Percentiles rank a stretch among this genome's conserved stretches.
phyloP scores from a whole-genome alignment of 2,329 filamentous ascomycete genomes.

The Xylaria sp. region DNA sequence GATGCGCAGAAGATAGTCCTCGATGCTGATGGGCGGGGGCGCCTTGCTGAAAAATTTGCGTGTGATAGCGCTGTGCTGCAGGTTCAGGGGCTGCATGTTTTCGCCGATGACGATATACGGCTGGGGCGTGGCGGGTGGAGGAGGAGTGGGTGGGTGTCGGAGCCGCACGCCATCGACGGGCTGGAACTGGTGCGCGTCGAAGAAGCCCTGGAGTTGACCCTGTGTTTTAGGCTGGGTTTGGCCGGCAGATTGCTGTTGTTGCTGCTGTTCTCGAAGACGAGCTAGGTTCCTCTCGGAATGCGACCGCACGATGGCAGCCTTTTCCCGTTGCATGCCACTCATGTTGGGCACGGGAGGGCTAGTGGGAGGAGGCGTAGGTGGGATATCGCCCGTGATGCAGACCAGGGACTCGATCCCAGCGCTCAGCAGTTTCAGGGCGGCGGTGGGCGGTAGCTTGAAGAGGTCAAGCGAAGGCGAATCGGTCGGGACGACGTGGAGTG shows the following conservation, averaged over 20 bases:
- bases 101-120: conserved; percentile 72
- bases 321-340: conserved; percentile 70
- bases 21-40: conserved; percentile 82
- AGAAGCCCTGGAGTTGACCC: conserved; percentile 29
- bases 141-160: conserved; percentile 48
- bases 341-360: conserved; percentile 72
- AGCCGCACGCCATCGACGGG: conserved; percentile 67
- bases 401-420: conserved; percentile 76
- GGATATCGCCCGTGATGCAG: conserved; percentile 78
- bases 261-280: conserved; percentile 50
- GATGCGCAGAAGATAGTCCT: conserved; percentile 86
- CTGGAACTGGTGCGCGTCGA: conserved; percentile 45
- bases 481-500: conserved; percentile 56
- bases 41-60: conserved; percentile 93
- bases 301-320: conserved; percentile 67
- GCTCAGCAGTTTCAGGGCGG: conserved; percentile 83
- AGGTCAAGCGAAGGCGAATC: conserved; percentile 67
- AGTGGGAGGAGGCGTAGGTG: conserved; percentile 78
- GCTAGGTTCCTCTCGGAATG: conserved; percentile 65
- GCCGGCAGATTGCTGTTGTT: conserved; percentile 33
- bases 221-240: conserved; percentile 17
- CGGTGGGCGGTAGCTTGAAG: conserved; percentile 75
- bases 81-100: conserved; percentile 75
- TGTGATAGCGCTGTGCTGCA: conserved; percentile 86
- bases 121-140: conserved; percentile 48